phyloP scores from a whole-genome alignment of 352 stramenopile species.

The Phytophthora ramorum region DNA sequence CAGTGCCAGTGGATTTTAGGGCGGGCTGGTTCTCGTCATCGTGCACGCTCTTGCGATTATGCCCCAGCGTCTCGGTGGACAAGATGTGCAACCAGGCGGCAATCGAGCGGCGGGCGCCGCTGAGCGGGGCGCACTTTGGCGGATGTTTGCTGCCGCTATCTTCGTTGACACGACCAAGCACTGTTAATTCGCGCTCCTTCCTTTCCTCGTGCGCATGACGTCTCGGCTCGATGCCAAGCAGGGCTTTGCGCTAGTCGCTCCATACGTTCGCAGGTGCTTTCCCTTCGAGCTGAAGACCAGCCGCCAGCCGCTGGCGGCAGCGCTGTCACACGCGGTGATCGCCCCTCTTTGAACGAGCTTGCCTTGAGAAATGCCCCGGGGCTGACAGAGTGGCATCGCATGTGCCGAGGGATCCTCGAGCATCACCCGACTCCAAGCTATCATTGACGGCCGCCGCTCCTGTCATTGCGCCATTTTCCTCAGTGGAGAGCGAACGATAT shows the following conservation, averaged over 20 bases:
- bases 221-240: background rate
- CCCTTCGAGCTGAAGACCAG: conserved; percentile 24
- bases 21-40: conserved; percentile 7
- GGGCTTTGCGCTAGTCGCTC: conserved; percentile 18
- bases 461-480: conserved; percentile 32
- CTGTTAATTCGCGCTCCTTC: conserved; percentile 3
- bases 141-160: conserved; percentile 3
- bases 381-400: conserved; percentile 16
- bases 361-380: conserved; percentile 33
- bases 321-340: conserved; percentile 23
- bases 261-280: no score
- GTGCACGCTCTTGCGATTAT: conserved; percentile 14
- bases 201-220: background rate
- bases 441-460: conserved; percentile 6
- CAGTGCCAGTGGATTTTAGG: conserved; percentile 14
- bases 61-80: conserved; percentile 17
- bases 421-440: conserved; percentile 25
- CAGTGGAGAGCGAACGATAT: background rate
- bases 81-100: conserved; percentile 2
- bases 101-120: background rate
- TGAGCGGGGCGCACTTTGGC: conserved; percentile 15
- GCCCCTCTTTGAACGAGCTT: conserved; percentile 3
- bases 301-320: conserved; percentile 3
- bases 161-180: conserved; percentile 5
- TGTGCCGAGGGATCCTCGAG: conserved; percentile 17